Evolutionary conservation across 257 asterid genomes (phyloP).

Genomic region (Salvia hispanica): DNA sequence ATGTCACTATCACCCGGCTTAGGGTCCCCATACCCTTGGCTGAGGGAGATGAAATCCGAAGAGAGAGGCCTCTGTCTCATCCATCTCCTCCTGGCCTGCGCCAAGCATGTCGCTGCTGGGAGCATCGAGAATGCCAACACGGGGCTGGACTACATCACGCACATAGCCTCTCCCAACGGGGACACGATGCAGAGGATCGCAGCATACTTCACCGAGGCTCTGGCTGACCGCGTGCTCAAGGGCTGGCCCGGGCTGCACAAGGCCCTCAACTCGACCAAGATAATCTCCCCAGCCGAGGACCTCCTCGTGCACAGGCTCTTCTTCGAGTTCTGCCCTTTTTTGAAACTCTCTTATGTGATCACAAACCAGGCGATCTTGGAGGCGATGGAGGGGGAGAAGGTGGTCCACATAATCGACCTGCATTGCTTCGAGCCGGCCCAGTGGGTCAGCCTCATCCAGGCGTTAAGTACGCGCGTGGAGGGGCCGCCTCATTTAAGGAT

Average conservation of each 20-base stretch:
- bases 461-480: conserved; percentile 50
- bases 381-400: conserved; percentile 74
- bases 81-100: conserved; percentile 61
- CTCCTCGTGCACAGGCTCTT: conserved; percentile 47
- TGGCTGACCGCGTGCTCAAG: conserved; percentile 67
- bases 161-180: conserved; percentile 69
- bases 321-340: conserved; percentile 62
- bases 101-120: conserved; percentile 62
- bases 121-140: conserved; percentile 63
- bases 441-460: conserved; percentile 64
- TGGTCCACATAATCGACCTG: conserved; percentile 70
- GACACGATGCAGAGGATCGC: conserved; percentile 81
- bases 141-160: conserved; percentile 65
- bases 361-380: conserved; percentile 74
- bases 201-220: conserved; percentile 68
- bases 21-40: conserved; percentile 61
- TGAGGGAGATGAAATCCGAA: conserved; percentile 62
- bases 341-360: conserved; percentile 64
- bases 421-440: conserved; percentile 62
- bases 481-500: conserved; percentile 75
- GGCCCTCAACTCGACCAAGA: conserved; percentile 61
- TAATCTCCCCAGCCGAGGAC: conserved; percentile 37
- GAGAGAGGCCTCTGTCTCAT: conserved; percentile 70
- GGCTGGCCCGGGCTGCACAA: conserved; percentile 67
- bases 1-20: conserved; percentile 64